Percentiles rank a stretch among this genome's conserved stretches.
Evolutionary conservation across 805 yeast genomes (phyloP).

Genomic region (Yamadazyma kitorensis): DNA sequence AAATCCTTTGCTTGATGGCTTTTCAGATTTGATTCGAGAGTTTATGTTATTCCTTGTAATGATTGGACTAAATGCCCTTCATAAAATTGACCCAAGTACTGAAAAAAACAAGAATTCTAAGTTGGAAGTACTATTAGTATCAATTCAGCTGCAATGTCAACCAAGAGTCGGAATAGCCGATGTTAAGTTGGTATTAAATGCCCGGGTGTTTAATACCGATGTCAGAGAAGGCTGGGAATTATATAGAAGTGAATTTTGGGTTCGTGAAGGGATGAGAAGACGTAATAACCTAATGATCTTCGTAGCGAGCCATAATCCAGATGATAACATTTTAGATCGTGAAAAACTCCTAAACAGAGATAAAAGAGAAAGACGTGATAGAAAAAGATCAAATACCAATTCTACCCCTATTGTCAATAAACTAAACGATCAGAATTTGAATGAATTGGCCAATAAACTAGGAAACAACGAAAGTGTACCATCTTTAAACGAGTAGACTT

Average conservation of each 20-base stretch:
- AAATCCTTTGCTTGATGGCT: constrained; percentile 29
- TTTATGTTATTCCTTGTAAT: constrained; percentile 29
- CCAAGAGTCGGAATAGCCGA: constrained; percentile 69
- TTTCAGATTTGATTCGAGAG: constrained; percentile 37
- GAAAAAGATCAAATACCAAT: constrained; percentile 24
- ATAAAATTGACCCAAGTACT: constrained; percentile 33
- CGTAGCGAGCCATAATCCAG: constrained; percentile 12
- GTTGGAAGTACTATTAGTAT: constrained; percentile 37
- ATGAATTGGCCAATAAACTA: constrained; percentile 10
- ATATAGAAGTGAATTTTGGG: constrained; percentile 92
- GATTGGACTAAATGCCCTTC: constrained; percentile 28
- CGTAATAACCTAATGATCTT: constrained; percentile 35
- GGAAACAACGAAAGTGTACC: constrained; percentile 4
- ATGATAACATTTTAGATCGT: constrained; percentile 18
- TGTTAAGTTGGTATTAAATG: constrained; percentile 76
- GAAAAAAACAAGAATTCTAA: constrained; percentile 27
- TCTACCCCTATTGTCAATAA: constrained; percentile 11
- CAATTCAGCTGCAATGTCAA: constrained; percentile 46
- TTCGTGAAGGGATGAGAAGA: constrained; percentile 70
- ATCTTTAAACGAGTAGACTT: no score
- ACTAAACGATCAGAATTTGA: constrained; percentile 15
- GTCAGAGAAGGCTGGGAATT: constrained; percentile 93
- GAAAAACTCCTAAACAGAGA: constrained; percentile 32
- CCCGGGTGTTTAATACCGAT: constrained; percentile 78
- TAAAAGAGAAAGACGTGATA: constrained; percentile 39